Evolutionary conservation across 1,284 basidiomycete species (phyloP), one percentile per base, ranked within the genome.

Genomic region (Austroboletus rostrupii): DNA sequence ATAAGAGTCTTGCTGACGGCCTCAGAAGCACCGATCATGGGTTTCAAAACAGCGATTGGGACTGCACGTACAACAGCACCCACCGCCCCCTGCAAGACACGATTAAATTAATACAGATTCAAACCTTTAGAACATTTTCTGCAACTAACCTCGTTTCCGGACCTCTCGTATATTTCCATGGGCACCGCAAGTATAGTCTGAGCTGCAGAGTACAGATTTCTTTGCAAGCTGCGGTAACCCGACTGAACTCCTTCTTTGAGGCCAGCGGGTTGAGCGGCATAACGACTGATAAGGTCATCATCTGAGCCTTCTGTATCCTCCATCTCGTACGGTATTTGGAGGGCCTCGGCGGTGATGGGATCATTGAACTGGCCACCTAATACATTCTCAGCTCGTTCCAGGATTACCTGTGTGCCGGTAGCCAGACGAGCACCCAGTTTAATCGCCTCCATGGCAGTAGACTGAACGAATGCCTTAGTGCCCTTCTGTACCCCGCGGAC

Each of bases 121-220:
- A 8, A n/a, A 38, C 35, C 42, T 45, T 39, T 35, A 35, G 38
- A 36, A 9, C 23, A 11, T n/a, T 36, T 23, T 35, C 20, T 39
- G 32, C 36, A 37, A 49, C 79, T 66, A 60, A 90, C 93, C 77
- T 94, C 89, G 47, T 85, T 88, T 16, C 89, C 89, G 13, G 90
- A 88, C 52, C 88, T 78, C 68, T 99, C 96, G 61, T 98, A 97
- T 16, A 97, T 93, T 68, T 99, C 97, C 94, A 99, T 98, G 1
- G 96, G 96, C 1, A 99, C 92, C 0, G 97, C 96, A 28, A 99
- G 78, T 56, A 99, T 99, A 0, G 97, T 99, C 72, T 99, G 96
- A 13, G 96, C 97, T 4, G 96, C 96, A 29, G 89, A 90, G 57
- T 87, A 90, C 50, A 98, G 68, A 68, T 97, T 97, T 60, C 73